phyloP scores from a whole-genome alignment of 345 rosid genomes.

The Populus pruinosa region DNA sequence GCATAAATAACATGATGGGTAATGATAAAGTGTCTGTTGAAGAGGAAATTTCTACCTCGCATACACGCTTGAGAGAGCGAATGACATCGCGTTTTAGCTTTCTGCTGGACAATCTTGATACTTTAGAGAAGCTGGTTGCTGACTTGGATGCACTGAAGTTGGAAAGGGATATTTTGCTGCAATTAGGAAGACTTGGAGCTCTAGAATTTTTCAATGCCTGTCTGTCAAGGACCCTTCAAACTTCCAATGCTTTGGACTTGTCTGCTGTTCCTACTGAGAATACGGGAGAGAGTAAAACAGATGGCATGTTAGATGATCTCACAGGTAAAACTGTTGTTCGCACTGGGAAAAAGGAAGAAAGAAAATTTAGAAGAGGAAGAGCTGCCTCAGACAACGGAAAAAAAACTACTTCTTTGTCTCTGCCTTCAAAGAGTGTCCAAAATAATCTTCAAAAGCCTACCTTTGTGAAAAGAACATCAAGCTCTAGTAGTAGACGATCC shows the following conservation, averaged over 20 bases:
- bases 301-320: slow-evolving; percentile 14
- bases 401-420: slow-evolving; percentile 10
- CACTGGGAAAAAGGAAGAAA: slow-evolving; percentile 39
- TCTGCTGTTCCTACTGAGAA: slow-evolving; percentile 27
- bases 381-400: slow-evolving; percentile 7
- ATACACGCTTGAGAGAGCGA: slow-evolving; percentile 15
- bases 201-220: slow-evolving; percentile 41
- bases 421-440: slow-evolving; percentile 24
- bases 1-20: slow-evolving; percentile 7
- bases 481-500: slow-evolving; percentile 46
- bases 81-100: slow-evolving; percentile 40
- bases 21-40: not conserved
- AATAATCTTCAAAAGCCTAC: slow-evolving; percentile 15
- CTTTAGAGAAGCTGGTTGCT: slow-evolving; percentile 54
- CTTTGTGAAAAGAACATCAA: slow-evolving; percentile 31
- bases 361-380: slow-evolving; percentile 43
- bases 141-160: slow-evolving; percentile 42
- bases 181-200: slow-evolving; percentile 68
- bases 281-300: slow-evolving; percentile 19
- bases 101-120: slow-evolving; percentile 61
- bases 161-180: slow-evolving; percentile 62
- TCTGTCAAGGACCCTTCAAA: slow-evolving; percentile 39
- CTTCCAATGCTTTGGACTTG: slow-evolving; percentile 29
- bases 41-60: slow-evolving; percentile 10
- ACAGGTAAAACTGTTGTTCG: slow-evolving; percentile 28